phyloP scores from a whole-genome alignment of 176 grass and related monocot species.

The Secale cereale region DNA sequence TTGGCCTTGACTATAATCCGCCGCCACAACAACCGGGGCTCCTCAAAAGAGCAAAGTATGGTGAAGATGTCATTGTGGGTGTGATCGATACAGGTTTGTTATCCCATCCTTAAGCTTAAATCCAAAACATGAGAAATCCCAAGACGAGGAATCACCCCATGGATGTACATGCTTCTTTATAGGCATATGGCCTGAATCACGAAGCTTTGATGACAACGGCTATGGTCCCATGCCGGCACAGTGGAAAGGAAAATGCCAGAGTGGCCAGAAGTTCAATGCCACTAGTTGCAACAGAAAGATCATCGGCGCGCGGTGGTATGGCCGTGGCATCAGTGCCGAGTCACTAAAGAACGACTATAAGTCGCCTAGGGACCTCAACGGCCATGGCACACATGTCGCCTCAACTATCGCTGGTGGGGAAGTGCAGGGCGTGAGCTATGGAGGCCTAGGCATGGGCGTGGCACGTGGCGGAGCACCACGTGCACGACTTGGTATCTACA shows the following conservation, averaged over 20 bases:
- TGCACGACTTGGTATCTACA: conserved; percentile 44
- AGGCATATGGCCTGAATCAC: conserved; percentile 67
- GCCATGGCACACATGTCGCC: conserved; percentile 49
- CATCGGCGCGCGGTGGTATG: conserved; percentile 53
- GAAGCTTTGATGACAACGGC: conserved; percentile 41
- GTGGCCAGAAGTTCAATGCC: conserved; percentile 18
- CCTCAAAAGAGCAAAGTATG: conserved; percentile 25
- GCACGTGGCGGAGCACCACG: conserved; percentile 47
- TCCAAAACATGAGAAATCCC: neutral
- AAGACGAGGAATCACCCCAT: neutral
- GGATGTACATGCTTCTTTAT: neutral
- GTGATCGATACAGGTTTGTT: conserved; percentile 20
- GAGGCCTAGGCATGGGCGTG: conserved; percentile 21
- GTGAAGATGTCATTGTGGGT: conserved; percentile 43
- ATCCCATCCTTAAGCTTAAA: neutral
- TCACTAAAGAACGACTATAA: neutral
- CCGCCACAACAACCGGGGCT: neutral
- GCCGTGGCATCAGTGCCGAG: neutral
- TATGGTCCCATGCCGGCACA: conserved; percentile 27
- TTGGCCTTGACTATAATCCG: neutral
- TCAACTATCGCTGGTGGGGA: conserved; percentile 36
- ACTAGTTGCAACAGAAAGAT: conserved; percentile 52
- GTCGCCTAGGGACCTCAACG: conserved; percentile 25
- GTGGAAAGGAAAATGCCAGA: conserved; percentile 53
- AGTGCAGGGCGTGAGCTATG: conserved; percentile 27